Evolutionary conservation across 352 stramenopile genomes (phyloP), one percentile per base, ranked within the genome.

Genomic region (Pythium aphanidermatum): DNA sequence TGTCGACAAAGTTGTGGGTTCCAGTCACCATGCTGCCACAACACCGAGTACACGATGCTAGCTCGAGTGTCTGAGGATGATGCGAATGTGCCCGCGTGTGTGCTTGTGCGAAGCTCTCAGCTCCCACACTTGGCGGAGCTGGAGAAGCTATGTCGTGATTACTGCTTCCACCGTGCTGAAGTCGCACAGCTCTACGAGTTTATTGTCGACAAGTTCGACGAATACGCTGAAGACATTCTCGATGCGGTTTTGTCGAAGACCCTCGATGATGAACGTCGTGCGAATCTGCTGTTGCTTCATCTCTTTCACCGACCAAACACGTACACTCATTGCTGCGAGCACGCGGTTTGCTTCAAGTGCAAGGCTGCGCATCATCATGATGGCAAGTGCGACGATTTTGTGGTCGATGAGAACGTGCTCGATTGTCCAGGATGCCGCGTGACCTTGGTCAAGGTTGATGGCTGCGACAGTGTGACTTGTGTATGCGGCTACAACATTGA

Each of bases 391-490:
- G 31, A 50, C 20, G 73, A 85, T 54, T 85, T 85, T 32, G 32
- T 70, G 23, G 65, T 82, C 37, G 68, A 74, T 29, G 51, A 78
- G 21, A 67, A 50, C 26, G 57, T 85, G 40, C 51, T 82, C 12
- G 61, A 82, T 46, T 85, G 73, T 29, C 62, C 58, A 3, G 62
- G 67, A 4, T 85, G 73, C 41, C 65, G 58, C 17, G 73, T 82
- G 21, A 82, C 68, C 12, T 55, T 85, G 7, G 69, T 85, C 4
- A 85, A 80, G 47, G 67, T 85, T 23, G 73, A 85, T 30, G 73
- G 73, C 4, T 85, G 73, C 31, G 65, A 82, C 49, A 50, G 56
- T 5, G 52, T 85, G 19, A 54, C 51, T 26, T 85, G 73, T 32
- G 29, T 82, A 27, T 85, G 73, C 43, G 73, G 70, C 7, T 57